Evolutionary conservation across 441 rosid genomes (phyloP), one percentile per base, ranked within the genome.

Genomic region (Pelargonium fulgidum): DNA sequence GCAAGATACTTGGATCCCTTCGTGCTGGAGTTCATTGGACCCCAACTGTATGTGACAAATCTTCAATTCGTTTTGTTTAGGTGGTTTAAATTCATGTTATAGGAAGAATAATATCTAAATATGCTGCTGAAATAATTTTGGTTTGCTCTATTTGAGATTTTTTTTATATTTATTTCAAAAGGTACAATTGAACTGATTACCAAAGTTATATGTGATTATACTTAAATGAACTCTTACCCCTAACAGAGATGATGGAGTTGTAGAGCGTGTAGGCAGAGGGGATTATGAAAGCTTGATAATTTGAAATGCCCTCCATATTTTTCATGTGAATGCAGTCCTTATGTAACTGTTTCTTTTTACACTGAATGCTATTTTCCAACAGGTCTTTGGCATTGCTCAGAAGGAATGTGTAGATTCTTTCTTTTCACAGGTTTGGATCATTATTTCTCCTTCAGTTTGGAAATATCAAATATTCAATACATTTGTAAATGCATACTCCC

Each of bases 11-110:
- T 65, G 99, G 97, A 75, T 87, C 96, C 58, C 86, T 93, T 71
- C 96, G 99, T 73, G 97, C 99, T 44, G 99, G 97, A 75, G 85
- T 89, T 71, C 93, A 91, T 73, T 93, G 97, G 99, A 93, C 95
- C 58, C 97, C 99, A 65, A 81, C 78, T 74, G 99, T 93, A 88
- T 73, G 97, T 80, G 66, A 63, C 58, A 45, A 20, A 69, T 65
- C 48, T 68, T 67, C 8, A 67, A 7, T 67, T 61, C 63, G 12
- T 72, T 61, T 67, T 39, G 45, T 22, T 70, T 75, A 17, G 65
- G 41, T 75, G 26, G 58, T 68, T 26, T 66, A 33, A 47, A 20
- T 66, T 74, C 22, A 65, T 63, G 44, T 36, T 16, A 2, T 66
- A 11, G 11, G 45, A 52, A 69, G 44, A 62, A 66, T 54, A 39